Conservation (phyloP, 108 stramenopile genomes). For the Nitzschia sp. region DNA sequence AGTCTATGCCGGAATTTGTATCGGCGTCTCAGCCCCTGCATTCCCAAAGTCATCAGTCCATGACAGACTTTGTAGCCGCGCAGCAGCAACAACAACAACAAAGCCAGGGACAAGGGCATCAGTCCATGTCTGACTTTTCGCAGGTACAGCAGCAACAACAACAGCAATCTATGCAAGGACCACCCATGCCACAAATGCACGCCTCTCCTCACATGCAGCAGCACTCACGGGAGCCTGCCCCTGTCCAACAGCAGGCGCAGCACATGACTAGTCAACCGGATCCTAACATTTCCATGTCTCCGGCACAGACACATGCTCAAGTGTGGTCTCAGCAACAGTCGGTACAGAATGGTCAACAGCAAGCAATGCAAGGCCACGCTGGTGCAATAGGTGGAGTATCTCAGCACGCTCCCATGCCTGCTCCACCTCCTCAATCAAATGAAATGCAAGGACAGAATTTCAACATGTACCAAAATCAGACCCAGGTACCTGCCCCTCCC, state of each 20-base stretch:
- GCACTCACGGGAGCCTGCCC: background rate
- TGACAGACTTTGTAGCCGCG: conserved; percentile 2
- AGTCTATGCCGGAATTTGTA: conserved; percentile 11
- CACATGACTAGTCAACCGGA: conserved; percentile 1
- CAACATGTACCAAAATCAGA: no score
- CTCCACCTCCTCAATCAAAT: no score
- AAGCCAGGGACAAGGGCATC: conserved; percentile 6
- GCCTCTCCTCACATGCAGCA: background rate
- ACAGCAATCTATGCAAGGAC: conserved; percentile 21
- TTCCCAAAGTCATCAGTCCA: background rate
- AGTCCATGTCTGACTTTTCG: background rate
- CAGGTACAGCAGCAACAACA: conserved; percentile 10
- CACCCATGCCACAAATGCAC: no score
- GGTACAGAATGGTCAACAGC: conserved; percentile 2
- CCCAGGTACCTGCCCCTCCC: no score
- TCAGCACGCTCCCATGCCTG: no score
- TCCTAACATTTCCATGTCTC: background rate
- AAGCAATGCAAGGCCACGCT: background rate
- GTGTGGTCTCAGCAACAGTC: conserved; percentile 8
- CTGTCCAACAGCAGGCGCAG: background rate
- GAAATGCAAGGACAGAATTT: no score
- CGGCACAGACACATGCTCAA: background rate
- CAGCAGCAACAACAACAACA: conserved; percentile 29
- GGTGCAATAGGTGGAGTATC: background rate
- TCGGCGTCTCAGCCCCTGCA: no score